Conservation (phyloP, 306 rosid genomes). For the Medicago arabica region DNA sequence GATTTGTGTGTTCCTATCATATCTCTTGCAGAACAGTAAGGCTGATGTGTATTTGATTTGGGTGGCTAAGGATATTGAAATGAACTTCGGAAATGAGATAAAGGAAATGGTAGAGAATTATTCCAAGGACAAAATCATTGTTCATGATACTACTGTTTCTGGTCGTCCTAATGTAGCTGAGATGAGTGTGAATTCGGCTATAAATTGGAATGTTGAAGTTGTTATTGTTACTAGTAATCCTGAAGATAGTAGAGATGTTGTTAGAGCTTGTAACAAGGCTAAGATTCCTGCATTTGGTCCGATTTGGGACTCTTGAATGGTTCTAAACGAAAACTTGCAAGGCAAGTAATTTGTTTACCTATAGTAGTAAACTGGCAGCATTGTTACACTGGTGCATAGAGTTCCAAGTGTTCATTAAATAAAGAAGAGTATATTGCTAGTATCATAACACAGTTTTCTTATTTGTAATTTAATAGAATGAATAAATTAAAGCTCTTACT, state of each 20-base stretch:
- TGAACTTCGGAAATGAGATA: slow-evolving; percentile 66
- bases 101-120: slow-evolving; percentile 47
- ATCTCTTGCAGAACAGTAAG: slow-evolving; percentile 56
- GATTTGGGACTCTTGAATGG: slow-evolving; percentile 54
- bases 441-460: not conserved
- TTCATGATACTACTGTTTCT: slow-evolving; percentile 65
- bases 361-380: not conserved
- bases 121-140: slow-evolving; percentile 57
- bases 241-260: slow-evolving; percentile 67
- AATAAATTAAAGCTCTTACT: not conserved
- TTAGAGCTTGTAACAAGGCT: slow-evolving; percentile 58
- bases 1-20: slow-evolving; percentile 72
- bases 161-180: slow-evolving; percentile 73
- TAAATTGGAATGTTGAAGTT: slow-evolving; percentile 63
- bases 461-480: not conserved
- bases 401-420: not conserved
- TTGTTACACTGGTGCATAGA: not conserved
- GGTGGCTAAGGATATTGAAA: slow-evolving; percentile 76
- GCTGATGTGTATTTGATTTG: slow-evolving; percentile 62
- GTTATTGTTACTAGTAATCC: slow-evolving; percentile 80
- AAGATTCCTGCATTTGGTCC: slow-evolving; percentile 60
- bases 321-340: slow-evolving; percentile 18
- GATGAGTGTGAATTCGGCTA: slow-evolving; percentile 59
- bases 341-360: slow-evolving; percentile 26
- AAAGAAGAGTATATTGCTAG: not conserved